Evolutionary conservation across 116 monocot genomes (phyloP).

Genomic region (Posidonia oceanica): DNA sequence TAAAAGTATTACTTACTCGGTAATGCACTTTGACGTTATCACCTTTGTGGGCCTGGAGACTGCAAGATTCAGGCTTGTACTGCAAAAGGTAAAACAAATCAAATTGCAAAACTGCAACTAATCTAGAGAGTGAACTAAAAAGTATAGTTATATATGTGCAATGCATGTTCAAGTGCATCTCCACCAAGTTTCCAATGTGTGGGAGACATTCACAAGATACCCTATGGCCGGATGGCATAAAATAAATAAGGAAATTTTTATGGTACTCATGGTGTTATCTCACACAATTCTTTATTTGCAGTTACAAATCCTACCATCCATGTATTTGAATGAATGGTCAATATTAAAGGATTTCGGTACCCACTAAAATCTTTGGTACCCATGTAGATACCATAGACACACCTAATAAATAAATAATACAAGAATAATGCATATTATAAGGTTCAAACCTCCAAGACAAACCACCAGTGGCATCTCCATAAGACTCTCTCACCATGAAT

Average conservation of each 20-base stretch:
- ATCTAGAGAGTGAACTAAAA: background rate
- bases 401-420: background rate
- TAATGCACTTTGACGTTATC: conserved; percentile 94
- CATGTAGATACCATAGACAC: too few species aligned
- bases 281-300: too few species aligned
- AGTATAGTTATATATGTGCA: background rate
- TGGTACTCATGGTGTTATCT: too few species aligned
- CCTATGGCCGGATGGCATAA: background rate
- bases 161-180: too few species aligned
- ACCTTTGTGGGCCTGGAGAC: conserved; percentile 92
- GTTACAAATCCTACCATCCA: too few species aligned
- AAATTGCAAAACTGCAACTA: background rate
- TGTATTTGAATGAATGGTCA: too few species aligned
- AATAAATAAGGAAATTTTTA: background rate
- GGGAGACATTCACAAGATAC: background rate
- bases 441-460: background rate
- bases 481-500: background rate
- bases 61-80: conserved; percentile 77
- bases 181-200: too few species aligned
- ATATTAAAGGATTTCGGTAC: too few species aligned
- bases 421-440: background rate
- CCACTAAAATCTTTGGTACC: too few species aligned
- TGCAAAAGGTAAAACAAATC: conserved; percentile 21
- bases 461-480: background rate
- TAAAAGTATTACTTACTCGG: conserved; percentile 37